Evolutionary conservation across 108 stramenopile genomes (phyloP).

Genomic region (Skeletonema tropicum): DNA sequence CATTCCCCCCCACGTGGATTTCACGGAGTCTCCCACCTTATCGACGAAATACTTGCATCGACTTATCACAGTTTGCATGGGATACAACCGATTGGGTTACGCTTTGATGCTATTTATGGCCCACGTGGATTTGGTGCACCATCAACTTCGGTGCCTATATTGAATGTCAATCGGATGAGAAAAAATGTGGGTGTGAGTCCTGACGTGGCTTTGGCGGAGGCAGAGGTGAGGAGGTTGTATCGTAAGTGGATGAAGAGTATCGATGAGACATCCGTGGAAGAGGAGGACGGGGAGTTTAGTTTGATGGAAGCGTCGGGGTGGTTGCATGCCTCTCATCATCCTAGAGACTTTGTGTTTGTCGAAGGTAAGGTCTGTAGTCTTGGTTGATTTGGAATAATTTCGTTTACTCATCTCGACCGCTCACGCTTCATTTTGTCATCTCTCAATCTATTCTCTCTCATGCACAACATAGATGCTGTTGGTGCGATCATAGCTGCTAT

Average conservation of each 20-base stretch:
- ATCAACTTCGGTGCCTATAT: slow-evolving; percentile 35
- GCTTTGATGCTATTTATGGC: slow-evolving; percentile 73
- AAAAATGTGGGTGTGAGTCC: slow-evolving; percentile 28
- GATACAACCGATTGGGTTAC: slow-evolving; percentile 56
- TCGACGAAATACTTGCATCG: slow-evolving; percentile 78
- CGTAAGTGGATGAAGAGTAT: slow-evolving; percentile 21
- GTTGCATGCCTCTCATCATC: slow-evolving; percentile 34
- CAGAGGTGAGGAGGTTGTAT: slow-evolving; percentile 28
- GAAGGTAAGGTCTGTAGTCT: slow-evolving; percentile 43
- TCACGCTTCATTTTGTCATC: not conserved
- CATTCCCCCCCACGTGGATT: slow-evolving; percentile 28
- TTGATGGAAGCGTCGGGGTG: slow-evolving; percentile 38
- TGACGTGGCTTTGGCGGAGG: slow-evolving; percentile 42
- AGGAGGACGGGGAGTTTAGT: slow-evolving; percentile 16
- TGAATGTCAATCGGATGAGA: slow-evolving; percentile 24
- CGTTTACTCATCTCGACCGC: not conserved
- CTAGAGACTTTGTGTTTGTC: slow-evolving; percentile 65
- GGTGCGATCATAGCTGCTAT: slow-evolving; percentile 74
- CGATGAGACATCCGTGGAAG: not conserved
- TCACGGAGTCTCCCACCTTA: slow-evolving; percentile 38
- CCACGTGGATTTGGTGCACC: slow-evolving; percentile 73
- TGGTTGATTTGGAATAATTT: not conserved
- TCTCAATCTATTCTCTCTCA: not conserved
- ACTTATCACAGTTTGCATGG: slow-evolving; percentile 51
- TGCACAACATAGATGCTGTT: slow-evolving; percentile 53